Base-by-base conservation (phyloP, 768 basidiomycete species). In the Rhodotorula toruloides region DNA sequence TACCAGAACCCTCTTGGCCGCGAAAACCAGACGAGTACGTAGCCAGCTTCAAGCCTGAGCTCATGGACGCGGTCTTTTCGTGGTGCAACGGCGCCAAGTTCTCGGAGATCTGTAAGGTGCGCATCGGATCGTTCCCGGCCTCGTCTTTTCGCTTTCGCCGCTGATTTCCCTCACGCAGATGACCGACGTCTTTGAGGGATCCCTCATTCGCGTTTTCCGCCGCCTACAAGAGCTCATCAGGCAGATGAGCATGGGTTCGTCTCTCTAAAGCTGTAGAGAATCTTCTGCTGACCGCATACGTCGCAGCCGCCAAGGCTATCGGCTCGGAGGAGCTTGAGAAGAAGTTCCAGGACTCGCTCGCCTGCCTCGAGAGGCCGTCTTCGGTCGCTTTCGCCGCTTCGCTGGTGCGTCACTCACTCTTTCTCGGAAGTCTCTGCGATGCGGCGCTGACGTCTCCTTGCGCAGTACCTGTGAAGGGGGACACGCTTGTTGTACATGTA, bases 31-130 rank as follows among this genome's bases (percentile, higher is more conserved):
- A 96, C 63, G 91, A 94, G 68, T 99, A 99, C 77, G 90, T 99
- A 3, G 82, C 86, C 58, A 91, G 89, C 17, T 99, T 99, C 85
- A 98, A 97, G 79, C 90, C 96, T 27, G 94, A 97, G 75, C 85
- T 99, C 55, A 99, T 98, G 92, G 96, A 98, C 70, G 90, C 90
- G 1, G 96, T 98, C 16, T 83, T 91, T 42, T 89, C 91, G 67
- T 99, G 96, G 96, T 98, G 94, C 80, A 86, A 90, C n/a, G 96
- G 96, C 8, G 90, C 92, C 22, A 90, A 90, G 34, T 99, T 99
- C 79, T 81, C 88, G 1, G 94, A 99, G 32, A 91, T 97, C 61
- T 91, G 90, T 84, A 96, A 96, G 85, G 93, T 89, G 48, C 37
- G 82, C 72, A 13, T 34, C 7, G 21, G 58, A 44, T 25, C 40